A percentile compares a stretch with the other conserved stretches of the same genome.
Conservation (phyloP, 805 yeast species). For the Ogataea sp. region DNA sequence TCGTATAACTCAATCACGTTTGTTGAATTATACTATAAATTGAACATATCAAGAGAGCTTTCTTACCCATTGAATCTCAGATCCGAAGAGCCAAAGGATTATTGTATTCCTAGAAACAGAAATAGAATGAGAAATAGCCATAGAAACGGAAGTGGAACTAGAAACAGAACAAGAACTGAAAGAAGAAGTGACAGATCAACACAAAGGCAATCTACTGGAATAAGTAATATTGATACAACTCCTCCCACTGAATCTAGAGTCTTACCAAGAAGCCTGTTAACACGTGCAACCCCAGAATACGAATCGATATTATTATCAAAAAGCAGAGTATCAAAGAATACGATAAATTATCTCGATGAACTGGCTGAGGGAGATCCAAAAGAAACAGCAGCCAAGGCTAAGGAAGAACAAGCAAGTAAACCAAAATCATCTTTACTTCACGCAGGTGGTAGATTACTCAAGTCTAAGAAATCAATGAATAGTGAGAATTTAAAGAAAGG, state of each 20-base stretch:
- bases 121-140: not conserved
- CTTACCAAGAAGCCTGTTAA: too few relatives aligned
- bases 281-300: not conserved
- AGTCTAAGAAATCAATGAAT: too few relatives aligned
- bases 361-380: not conserved
- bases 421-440: too few relatives aligned
- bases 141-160: not conserved
- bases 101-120: constrained; percentile 22
- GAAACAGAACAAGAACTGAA: not conserved
- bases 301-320: not conserved
- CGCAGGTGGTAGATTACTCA: too few relatives aligned
- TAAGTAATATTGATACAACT: too few relatives aligned
- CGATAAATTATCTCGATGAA: not conserved
- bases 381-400: not conserved
- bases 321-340: not conserved
- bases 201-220: too few relatives aligned
- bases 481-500: too few relatives aligned
- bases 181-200: not conserved
- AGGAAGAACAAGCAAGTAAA: too few relatives aligned
- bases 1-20: constrained; percentile 20
- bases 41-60: constrained; percentile 24
- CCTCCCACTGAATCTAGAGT: too few relatives aligned
- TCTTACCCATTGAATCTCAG: constrained; percentile 24
- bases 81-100: constrained; percentile 16
- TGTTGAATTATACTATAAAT: constrained; percentile 21